Percentiles rank a stretch among this genome's conserved stretches.
These are phyloP conservation scores for Dysphania ambrosioides DNA, from an alignment of 148 eudicot genomes.

Conservation along the genomic window DNA sequence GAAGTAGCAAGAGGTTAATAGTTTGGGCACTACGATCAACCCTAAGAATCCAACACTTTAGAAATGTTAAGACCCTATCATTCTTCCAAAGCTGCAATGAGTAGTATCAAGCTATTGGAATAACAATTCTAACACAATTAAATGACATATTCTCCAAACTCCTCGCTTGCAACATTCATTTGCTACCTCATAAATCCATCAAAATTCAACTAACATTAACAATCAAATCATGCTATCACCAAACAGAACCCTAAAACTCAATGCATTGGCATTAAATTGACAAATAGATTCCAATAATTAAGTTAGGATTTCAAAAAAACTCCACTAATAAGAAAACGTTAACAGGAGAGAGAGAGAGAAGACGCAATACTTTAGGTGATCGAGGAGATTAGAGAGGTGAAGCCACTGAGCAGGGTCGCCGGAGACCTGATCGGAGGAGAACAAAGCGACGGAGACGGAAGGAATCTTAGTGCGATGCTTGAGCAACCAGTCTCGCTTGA, in stretches of 20 bases:
- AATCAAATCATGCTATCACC: no score
- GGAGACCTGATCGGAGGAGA: constrained; percentile 51
- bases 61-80: no score
- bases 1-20: neutral
- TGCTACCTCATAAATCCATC: no score
- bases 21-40: neutral
- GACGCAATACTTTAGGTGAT: constrained; percentile 64
- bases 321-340: neutral
- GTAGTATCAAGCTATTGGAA: no score
- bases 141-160: no score
- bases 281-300: neutral
- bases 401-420: constrained; percentile 94
- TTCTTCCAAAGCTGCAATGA: no score
- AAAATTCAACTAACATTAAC: no score
- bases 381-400: constrained; percentile 76
- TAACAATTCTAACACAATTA: no score
- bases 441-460: constrained; percentile 63
- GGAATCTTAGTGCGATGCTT: constrained; percentile 90
- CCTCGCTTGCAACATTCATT: no score
- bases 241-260: no score
- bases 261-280: no score
- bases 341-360: neutral
- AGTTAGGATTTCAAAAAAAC: neutral
- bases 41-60: no score
- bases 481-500: constrained; percentile 75